Base-by-base conservation (phyloP, 2,329 filamentous ascomycete genomes). In the Pseudocercospora macadamiae region DNA sequence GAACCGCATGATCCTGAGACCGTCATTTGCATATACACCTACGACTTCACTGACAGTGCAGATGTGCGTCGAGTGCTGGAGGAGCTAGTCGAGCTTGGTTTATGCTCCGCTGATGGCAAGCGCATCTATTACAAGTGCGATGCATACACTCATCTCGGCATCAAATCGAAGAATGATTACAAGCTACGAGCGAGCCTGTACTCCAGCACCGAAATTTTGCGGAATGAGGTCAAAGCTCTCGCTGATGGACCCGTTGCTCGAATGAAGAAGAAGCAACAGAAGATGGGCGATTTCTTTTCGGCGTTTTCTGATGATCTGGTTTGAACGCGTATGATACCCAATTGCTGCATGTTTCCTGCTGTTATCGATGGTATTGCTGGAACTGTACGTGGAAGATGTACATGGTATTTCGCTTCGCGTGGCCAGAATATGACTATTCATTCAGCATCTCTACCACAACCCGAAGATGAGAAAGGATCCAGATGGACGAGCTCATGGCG, bases 61-160 rank as follows among this genome's bases (percentile, higher is more conserved):
- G 90, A 96, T 70, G 83, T 96, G 4, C 80, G 79, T 25, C 81
- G 89, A 42, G 89, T 96, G 3, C 76, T 93, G 36, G 70, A 78
- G 58, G 82, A 79, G 64, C 73, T 96, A 61, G 56, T 63, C 12
- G 79, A 86, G 55, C 76, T 92, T 58, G 85, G 82, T 6, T 75
- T 95, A 34, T 79, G 88, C 14, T 66, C 70, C 5, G 16, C 64
- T 21, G 66, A 69, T 12, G 51, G 77, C 3, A 77, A 76, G 45
- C 76, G 79, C 1, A 86, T 95, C 51, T 93, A 90, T 72, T 96
- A 96, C 77, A 96, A 96, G 70, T 83, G 83, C 66, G 87, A 89
- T 82, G 71, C 79, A 73, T 84, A 77, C 60, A 80, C 78, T 0
- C 70, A 77, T 37, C 70, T 80, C 14, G 68, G 73, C n/a, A 72